Evolutionary conservation across 2,329 filamentous ascomycete genomes (phyloP), one percentile per base, ranked within the genome.

Genomic region (Anisogramma anomala): DNA sequence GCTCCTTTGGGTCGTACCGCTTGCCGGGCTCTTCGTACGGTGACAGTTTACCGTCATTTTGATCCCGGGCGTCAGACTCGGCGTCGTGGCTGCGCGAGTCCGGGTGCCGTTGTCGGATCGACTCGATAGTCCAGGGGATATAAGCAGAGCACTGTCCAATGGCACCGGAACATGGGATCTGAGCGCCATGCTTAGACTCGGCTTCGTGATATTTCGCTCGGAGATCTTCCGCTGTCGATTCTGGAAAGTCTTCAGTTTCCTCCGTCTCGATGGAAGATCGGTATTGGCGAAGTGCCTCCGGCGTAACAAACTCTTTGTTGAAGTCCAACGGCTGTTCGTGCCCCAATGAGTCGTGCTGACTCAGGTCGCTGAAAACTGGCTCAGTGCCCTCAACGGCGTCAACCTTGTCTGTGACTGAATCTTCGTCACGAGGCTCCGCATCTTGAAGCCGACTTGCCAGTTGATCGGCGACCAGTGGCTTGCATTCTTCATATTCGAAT

Each of bases 331-430:
- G 19, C 18, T 48, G 39, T 2, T 41, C 48, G 3, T 26, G 9
- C 26, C 14, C 7, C 9, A 58, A 54, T 3, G 62, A 57, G 1
- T 53, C 55, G 43, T 67, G 68, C 28, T 61, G 53, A 41, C 58
- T 48, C 33, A 71, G 51, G 35, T 72, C 67, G 3, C 66, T 55
- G 41, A 68, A 64, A 39, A 59, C 52, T 23, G 53, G 46, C 22
- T 56, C 42, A 11, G 53, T 39, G 28, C 59, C 51, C 31, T 59
- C 48, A 6, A 39, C 41, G 1, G 49, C 45, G 5, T 54, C 49
- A 17, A 59, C 53, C 14, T 65, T 55, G 40, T 64, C 37, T 22
- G 58, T 52, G 11, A 63, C 55, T n/a, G 62, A 57, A 33, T 58
- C 56, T 53, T 59, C 43, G 55, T 52, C 25, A n/a, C 35, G 20